phyloP scores from a whole-genome alignment of 441 rosid species.

The Hypseocharis bilobata region DNA sequence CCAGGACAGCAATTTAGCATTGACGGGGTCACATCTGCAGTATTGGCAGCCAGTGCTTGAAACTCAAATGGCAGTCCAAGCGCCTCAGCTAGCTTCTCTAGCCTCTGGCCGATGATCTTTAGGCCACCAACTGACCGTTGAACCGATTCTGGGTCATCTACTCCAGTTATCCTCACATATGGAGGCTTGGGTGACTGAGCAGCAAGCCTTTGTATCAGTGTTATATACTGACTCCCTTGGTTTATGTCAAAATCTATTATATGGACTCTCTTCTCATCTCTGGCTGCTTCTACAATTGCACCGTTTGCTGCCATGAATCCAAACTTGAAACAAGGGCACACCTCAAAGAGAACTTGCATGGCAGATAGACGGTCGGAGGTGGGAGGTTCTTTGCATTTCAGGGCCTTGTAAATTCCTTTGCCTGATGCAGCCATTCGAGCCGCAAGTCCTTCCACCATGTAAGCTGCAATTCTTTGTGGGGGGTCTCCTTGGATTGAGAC shows the following conservation, averaged over 20 bases:
- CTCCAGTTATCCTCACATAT: slow-evolving; percentile 67
- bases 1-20: slow-evolving; percentile 53
- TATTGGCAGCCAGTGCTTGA: slow-evolving; percentile 58
- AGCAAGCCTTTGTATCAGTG: slow-evolving; percentile 62
- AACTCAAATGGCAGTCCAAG: slow-evolving; percentile 63
- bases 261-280: slow-evolving; percentile 71
- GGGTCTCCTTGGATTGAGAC: slow-evolving; percentile 97
- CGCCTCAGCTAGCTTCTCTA: slow-evolving; percentile 61
- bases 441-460: slow-evolving; percentile 96
- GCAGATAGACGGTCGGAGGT: slow-evolving; percentile 90
- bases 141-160: slow-evolving; percentile 91
- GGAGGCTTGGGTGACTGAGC: slow-evolving; percentile 44
- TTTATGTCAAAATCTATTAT: slow-evolving; percentile 82
- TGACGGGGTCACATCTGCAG: slow-evolving; percentile 58
- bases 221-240: slow-evolving; percentile 92
- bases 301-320: slow-evolving; percentile 90
- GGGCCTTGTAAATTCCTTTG: slow-evolving; percentile 63
- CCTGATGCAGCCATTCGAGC: slow-evolving; percentile 93
- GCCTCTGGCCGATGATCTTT: slow-evolving; percentile 63
- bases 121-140: slow-evolving; percentile 79
- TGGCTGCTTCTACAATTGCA: slow-evolving; percentile 67
- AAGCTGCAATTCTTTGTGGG: slow-evolving; percentile 82
- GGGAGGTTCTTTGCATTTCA: slow-evolving; percentile 97
- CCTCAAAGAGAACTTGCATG: slow-evolving; percentile 93
- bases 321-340: slow-evolving; percentile 92